phyloP scores from a whole-genome alignment of 1,284 basidiomycete species.

The Salmacisia buchloeana region DNA sequence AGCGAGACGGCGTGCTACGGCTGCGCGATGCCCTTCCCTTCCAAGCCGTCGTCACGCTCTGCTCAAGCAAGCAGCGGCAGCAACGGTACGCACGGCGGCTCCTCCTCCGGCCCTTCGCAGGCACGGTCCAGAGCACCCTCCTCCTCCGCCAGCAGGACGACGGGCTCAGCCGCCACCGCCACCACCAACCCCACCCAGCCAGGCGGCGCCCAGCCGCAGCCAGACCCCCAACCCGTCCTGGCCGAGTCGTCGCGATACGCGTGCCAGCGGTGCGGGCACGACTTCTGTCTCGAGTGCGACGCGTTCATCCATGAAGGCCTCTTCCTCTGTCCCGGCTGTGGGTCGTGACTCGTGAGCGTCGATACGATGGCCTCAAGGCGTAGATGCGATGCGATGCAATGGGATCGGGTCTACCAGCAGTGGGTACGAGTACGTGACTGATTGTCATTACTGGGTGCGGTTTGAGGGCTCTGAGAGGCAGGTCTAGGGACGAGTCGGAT shows the following conservation, averaged over 20 bases:
- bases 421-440: no score
- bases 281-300: slow-evolving; percentile 50
- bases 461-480: no score
- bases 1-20: slow-evolving; percentile 22
- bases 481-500: no score
- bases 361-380: no score
- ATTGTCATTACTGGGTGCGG: no score
- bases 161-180: not conserved
- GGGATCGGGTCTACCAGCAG: no score
- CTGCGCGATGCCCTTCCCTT: slow-evolving; percentile 30
- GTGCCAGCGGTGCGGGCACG: slow-evolving; percentile 30
- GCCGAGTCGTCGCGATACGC: slow-evolving; percentile 38
- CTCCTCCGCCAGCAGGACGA: not conserved
- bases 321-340: slow-evolving; percentile 46
- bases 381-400: no score
- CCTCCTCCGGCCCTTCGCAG: not conserved
- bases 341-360: no score
- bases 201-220: slow-evolving; percentile 14
- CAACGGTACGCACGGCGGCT: not conserved
- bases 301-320: slow-evolving; percentile 44
- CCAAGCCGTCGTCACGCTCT: not conserved
- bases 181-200: not conserved
- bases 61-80: not conserved
- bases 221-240: slow-evolving; percentile 22
- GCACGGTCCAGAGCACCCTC: not conserved